phyloP scores from a whole-genome alignment of 108 stramenopile genomes.

The Nitzschia putrida region DNA sequence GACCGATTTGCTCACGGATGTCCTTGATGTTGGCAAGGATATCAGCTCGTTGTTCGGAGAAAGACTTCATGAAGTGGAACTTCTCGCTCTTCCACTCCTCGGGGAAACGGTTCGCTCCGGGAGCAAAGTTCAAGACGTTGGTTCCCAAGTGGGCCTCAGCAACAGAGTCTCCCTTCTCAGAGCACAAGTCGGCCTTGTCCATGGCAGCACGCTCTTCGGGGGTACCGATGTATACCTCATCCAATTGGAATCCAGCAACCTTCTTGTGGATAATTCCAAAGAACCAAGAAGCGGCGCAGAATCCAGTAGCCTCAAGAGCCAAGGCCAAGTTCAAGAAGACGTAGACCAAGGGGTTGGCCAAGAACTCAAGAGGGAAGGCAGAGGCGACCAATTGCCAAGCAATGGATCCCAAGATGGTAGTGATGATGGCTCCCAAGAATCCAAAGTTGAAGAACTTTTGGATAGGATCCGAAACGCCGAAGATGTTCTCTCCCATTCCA shows the following conservation, averaged over 20 bases:
- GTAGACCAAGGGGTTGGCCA: not conserved
- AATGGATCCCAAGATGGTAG: constrained; percentile 69
- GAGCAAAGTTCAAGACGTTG: constrained; percentile 7
- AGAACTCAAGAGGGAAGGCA: constrained; percentile 63
- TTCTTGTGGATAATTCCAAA: constrained; percentile 49
- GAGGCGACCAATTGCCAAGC: constrained; percentile 73
- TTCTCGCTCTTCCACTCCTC: not conserved
- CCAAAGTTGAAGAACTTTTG: no score
- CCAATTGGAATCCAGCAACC: constrained; percentile 51
- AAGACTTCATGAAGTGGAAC: not conserved
- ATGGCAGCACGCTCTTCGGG: constrained; percentile 50
- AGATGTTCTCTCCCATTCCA: no score
- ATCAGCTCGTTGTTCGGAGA: constrained; percentile 6
- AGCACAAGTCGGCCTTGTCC: constrained; percentile 19
- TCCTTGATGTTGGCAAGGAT: constrained; percentile 25
- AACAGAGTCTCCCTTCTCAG: constrained; percentile 10
- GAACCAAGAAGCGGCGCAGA: constrained; percentile 62
- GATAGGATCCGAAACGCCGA: no score
- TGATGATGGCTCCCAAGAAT: no score
- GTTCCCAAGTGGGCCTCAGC: constrained; percentile 21
- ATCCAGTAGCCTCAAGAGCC: constrained; percentile 56
- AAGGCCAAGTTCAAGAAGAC: constrained; percentile 14
- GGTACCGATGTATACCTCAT: constrained; percentile 67
- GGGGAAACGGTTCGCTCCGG: not conserved
- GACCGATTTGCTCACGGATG: not conserved